Evolutionary conservation across 2,329 filamentous ascomycete species (phyloP), one percentile per base, ranked within the genome.

Genomic region (Aureobasidium leucospermi): DNA sequence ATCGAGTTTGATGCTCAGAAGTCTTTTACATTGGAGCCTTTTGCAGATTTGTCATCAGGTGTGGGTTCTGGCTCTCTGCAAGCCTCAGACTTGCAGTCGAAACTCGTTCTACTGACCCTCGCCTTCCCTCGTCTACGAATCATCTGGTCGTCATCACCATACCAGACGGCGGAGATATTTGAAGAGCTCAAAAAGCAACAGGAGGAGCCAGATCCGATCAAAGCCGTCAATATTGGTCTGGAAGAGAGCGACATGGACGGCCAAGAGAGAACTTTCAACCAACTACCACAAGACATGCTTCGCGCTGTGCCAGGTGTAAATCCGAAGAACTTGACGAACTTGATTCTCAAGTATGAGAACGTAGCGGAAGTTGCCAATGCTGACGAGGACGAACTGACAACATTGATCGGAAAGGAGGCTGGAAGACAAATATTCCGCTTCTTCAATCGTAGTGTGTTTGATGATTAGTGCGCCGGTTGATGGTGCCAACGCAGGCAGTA

Each of bases 1-100:
- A 97, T 99, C 69, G 94, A 99, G 73, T 99, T 99, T 72, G 92
- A 96, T 71, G 89, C 96, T 70, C 93, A 96, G 76, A 96, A 96
- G 73, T 93, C 90, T 4, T 99, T 99, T 73, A 97, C 92, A 0
- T 85, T 99, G 15, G 94, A 80, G 57, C 78, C 78, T 0, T 81
- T 81, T 61, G 74, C 77, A 1, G 78, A 81, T 62, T 71, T 79
- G 46, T 69, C 83, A n/a, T 84, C 81, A 58, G 72, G 86, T 9
- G 83, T 86, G 62, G 81, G 88, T 51, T 84, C 85, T 57, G 81
- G 86, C 0, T 78, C 79, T 49, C 74, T 80, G 28, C 78, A 76
- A 61, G 81, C 84, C 0, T 87, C 87, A 38, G 94, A 96, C 69
- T 79, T 96, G 34, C 94, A 99, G 71, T 87, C 88, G 63, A 94